Evolutionary conservation across 2,329 filamentous ascomycete species (phyloP), one percentile per base, ranked within the genome.

Genomic region (Passalora sequoiae): DNA sequence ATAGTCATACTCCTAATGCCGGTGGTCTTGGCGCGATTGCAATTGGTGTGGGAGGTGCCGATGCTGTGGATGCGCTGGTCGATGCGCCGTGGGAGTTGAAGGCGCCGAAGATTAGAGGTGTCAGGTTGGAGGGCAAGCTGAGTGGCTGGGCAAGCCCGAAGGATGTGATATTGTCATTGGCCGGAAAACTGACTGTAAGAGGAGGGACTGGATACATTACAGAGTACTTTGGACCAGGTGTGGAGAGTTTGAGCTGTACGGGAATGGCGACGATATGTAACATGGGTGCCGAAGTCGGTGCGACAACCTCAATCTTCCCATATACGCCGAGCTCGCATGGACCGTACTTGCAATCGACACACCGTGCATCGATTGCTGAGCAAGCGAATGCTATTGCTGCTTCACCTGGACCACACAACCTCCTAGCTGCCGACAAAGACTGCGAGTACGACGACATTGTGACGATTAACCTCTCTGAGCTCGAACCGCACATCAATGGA

Each of bases 1-100:
- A 98, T 68, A 94, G 87, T 60, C 92, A 98, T 68, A 96, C 89
- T 33, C 92, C 92, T 31, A 98, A 97, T 63, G 92, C 88, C n/a
- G 92, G 92, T 58, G 92, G 92, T 46, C 73, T 97, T 42, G 89
- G 86, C 56, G 89, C 88, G 3, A 88, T 96, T 59, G 92, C 92
- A 6, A 97, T 98, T 64, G 92, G 92, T 66, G 92, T 98, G 24
- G 92, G 92, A 61, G 92, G 92, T 61, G 92, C 92, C 17, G 92
- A 98, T 69, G 92, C 92, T 17, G 92, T 98, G 2, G 92, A 98
- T 69, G 92, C 91, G 6, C 78, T 98, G 29, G 92, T 96, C 2
- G 89, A 94, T 62, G 89, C 89, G 6, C 92, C 92, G 0, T 98
- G 92, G 92, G 92, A 98, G 69, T 73, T 98, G 47, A 96, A 94